These are phyloP conservation scores for Aureobasidium vineae DNA, from an alignment of 2,329 filamentous ascomycete species.

Conservation along the genomic window DNA sequence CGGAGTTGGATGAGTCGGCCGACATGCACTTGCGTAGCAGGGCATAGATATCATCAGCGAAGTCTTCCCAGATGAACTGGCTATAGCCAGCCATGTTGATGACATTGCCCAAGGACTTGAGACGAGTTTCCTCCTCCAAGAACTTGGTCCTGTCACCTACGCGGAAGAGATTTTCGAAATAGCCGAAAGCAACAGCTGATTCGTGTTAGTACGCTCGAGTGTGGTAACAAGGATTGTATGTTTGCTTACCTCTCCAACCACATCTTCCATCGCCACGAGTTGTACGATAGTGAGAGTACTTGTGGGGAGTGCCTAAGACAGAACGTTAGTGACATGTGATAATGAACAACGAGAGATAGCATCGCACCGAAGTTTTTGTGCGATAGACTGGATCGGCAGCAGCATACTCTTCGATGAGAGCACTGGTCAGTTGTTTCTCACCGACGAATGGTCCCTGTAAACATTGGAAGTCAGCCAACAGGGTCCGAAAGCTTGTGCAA, in stretches of 20 bases:
- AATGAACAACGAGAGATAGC: constrained; percentile 28
- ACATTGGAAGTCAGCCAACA: constrained; percentile 16
- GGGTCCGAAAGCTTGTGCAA: constrained; percentile 17
- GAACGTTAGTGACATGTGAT: constrained; percentile 2
- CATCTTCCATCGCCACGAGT: constrained; percentile 87
- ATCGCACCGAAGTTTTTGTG: constrained; percentile 78
- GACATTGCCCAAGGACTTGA: constrained; percentile 68
- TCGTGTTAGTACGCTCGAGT: constrained; percentile 33
- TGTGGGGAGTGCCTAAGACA: constrained; percentile 69
- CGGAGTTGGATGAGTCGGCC: constrained; percentile 48
- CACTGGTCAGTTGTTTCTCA: constrained; percentile 70
- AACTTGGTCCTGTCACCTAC: constrained; percentile 64
- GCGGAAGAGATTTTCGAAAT: constrained; percentile 81
- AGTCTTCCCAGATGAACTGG: constrained; percentile 73
- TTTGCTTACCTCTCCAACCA: constrained; percentile 87
- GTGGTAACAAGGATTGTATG: constrained; percentile 21
- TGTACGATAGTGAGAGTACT: constrained; percentile 61
- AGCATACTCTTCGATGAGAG: constrained; percentile 81
- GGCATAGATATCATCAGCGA: constrained; percentile 70
- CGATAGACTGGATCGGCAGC: constrained; percentile 82
- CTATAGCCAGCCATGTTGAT: constrained; percentile 68
- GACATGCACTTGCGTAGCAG: constrained; percentile 62
- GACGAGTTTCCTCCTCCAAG: constrained; percentile 67
- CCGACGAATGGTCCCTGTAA: constrained; percentile 80
- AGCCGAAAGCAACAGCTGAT: constrained; percentile 86